phyloP scores from a whole-genome alignment of 2,329 filamentous ascomycete species.

The Sporothrix sp. region DNA sequence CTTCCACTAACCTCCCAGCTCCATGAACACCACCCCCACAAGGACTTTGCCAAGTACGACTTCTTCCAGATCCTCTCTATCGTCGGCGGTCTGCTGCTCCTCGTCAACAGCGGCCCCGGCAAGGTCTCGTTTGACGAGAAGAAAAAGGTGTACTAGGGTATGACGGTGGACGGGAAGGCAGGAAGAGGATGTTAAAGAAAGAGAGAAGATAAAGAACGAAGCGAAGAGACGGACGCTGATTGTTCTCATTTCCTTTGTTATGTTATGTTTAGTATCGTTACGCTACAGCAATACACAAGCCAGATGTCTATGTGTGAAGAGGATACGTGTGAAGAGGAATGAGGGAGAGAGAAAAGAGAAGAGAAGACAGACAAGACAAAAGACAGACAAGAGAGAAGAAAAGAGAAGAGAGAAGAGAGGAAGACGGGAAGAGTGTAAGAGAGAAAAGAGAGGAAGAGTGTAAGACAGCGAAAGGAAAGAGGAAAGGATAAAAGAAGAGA shows the following conservation, averaged over 20 bases:
- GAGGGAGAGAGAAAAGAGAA: not conserved
- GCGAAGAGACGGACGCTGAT: too few species aligned
- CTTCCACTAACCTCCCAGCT: constrained; percentile 44
- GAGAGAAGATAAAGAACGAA: not conserved
- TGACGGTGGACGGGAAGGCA: not conserved
- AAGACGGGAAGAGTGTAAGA: too few species aligned
- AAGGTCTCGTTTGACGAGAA: constrained; percentile 99
- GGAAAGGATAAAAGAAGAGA: not conserved
- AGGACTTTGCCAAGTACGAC: constrained; percentile 99
- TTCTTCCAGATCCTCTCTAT: constrained; percentile 99
- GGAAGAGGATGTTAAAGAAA: too few species aligned
- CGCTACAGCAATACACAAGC: too few species aligned
- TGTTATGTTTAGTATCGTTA: too few species aligned
- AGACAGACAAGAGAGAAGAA: too few species aligned
- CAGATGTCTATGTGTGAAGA: too few species aligned
- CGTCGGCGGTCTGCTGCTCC: constrained; percentile 86
- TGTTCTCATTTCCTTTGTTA: too few species aligned
- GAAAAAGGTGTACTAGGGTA: constrained; percentile 94
- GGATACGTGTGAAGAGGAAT: too few species aligned
- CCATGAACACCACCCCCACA: constrained; percentile 95
- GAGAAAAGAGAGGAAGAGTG: too few species aligned
- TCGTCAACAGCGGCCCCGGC: constrained; percentile 97
- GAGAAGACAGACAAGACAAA: too few species aligned
- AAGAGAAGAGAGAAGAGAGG: too few species aligned
- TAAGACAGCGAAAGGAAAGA: not conserved